These are phyloP conservation scores for Knufia petricola DNA, from an alignment of 2,329 filamentous ascomycete species.

Conservation along the genomic window DNA sequence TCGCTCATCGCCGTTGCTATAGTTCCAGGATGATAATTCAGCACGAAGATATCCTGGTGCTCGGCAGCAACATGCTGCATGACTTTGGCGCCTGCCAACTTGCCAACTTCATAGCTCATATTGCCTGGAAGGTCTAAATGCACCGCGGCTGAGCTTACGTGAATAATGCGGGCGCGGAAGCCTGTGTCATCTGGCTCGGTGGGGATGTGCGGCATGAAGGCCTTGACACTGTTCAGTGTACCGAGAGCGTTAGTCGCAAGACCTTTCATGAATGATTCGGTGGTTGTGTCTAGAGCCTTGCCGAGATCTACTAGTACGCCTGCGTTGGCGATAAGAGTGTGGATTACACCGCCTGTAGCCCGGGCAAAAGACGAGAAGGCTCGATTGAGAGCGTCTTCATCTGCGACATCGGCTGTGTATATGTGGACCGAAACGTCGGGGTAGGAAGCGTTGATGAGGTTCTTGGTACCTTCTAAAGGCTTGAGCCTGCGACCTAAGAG, in stretches of 20 bases:
- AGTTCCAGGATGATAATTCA: constrained; percentile 37
- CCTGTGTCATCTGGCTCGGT: constrained; percentile 5
- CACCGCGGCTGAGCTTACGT: not conserved
- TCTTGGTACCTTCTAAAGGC: constrained; percentile 25
- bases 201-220: constrained; percentile 11
- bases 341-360: constrained; percentile 12
- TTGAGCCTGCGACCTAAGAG: constrained; percentile 32
- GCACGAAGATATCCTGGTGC: constrained; percentile 30
- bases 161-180: constrained; percentile 5
- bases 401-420: constrained; percentile 26
- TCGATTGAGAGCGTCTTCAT: constrained; percentile 19
- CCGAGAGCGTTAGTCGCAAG: constrained; percentile 17
- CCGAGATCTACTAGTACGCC: constrained; percentile 12
- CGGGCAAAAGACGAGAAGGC: constrained; percentile 18
- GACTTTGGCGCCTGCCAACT: constrained; percentile 33
- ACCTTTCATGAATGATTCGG: constrained; percentile 13
- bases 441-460: constrained; percentile 16
- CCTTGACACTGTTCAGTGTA: constrained; percentile 9
- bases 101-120: constrained; percentile 32
- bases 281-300: constrained; percentile 19
- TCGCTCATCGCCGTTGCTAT: constrained; percentile 1
- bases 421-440: constrained; percentile 26
- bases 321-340: constrained; percentile 25
- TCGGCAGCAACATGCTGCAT: constrained; percentile 34
- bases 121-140: constrained; percentile 1